Percentiles rank a stretch among this genome's conserved stretches.
These are phyloP conservation scores for Zoysia matrella DNA, from an alignment of 202 grass and related monocot genomes.

Conservation along the genomic window DNA sequence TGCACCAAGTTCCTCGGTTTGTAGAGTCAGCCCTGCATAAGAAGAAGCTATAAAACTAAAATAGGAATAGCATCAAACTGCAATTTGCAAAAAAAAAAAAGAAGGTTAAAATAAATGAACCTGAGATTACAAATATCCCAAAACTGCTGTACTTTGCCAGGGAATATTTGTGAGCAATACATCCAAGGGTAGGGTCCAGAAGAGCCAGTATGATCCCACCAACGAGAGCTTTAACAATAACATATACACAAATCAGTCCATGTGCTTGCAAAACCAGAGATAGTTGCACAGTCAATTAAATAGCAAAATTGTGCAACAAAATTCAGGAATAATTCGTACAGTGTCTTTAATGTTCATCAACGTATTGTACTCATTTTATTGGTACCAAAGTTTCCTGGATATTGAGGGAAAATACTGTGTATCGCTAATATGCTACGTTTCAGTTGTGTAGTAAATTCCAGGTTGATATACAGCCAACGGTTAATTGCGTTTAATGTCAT, in stretches of 20 bases:
- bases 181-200: slow-evolving; percentile 77
- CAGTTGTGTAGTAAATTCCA: neutral
- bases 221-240: slow-evolving; percentile 68
- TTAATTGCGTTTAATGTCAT: neutral
- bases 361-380: neutral
- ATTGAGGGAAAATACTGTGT: neutral
- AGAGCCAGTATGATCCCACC: slow-evolving; percentile 65
- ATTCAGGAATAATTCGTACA: neutral
- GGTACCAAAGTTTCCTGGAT: slow-evolving; percentile 6
- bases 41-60: slow-evolving; percentile 41
- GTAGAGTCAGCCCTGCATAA: slow-evolving; percentile 73
- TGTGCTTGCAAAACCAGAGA: slow-evolving; percentile 3
- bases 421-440: neutral
- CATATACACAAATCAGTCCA: slow-evolving; percentile 41
- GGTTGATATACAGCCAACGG: neutral
- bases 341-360: neutral
- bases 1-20: slow-evolving; percentile 77
- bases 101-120: slow-evolving; percentile 26
- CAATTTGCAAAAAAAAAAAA: neutral
- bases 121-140: slow-evolving; percentile 92
- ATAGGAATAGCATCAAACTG: slow-evolving; percentile 4
- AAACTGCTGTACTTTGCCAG: slow-evolving; percentile 84
- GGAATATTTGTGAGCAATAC: slow-evolving; percentile 82
- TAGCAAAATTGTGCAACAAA: slow-evolving; percentile 1
- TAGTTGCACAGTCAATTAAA: slow-evolving; percentile 8